Percentiles rank a stretch among this genome's conserved stretches.
Conservation (phyloP, 768 basidiomycete species). For the Leccinum barrowsii region DNA sequence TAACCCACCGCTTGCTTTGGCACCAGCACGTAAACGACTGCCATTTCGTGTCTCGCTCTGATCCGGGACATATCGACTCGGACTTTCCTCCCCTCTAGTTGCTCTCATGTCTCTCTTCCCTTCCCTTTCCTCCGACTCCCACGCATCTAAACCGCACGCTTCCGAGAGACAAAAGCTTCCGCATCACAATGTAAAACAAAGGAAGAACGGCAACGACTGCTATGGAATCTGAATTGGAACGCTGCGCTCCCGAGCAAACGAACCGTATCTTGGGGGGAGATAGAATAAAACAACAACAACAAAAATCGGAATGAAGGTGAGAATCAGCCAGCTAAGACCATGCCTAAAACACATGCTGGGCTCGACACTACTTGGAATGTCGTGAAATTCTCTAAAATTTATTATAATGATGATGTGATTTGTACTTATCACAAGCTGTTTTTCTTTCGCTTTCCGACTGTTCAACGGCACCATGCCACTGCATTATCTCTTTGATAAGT, state of each 20-base stretch:
- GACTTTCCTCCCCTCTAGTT: neutral
- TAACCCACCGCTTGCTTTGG: constrained; percentile 4
- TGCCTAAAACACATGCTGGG: constrained; percentile 27
- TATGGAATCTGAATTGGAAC: neutral
- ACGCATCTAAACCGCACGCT: constrained; percentile 20
- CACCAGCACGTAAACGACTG: neutral
- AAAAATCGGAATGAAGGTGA: constrained; percentile 17
- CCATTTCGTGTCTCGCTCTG: constrained; percentile 11
- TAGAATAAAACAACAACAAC: neutral
- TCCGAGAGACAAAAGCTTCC: constrained; percentile 15
- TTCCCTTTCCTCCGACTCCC: constrained; percentile 11
- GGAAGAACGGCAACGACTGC: neutral
- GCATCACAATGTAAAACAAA: neutral
- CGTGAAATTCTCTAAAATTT: constrained; percentile 3
- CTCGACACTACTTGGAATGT: constrained; percentile 1
- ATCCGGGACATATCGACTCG: constrained; percentile 9
- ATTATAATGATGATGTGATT: neutral
- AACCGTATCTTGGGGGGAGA: neutral
- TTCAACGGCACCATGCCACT: constrained; percentile 15
- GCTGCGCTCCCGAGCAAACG: neutral
- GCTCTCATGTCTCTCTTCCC: neutral
- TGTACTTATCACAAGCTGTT: neutral
- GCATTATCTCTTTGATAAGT: constrained; percentile 9
- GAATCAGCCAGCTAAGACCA: constrained; percentile 19
- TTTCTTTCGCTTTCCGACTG: neutral